Evolutionary conservation across 2,329 filamentous ascomycete genomes (phyloP).

Genomic region (Ambrosiella xylebori): DNA sequence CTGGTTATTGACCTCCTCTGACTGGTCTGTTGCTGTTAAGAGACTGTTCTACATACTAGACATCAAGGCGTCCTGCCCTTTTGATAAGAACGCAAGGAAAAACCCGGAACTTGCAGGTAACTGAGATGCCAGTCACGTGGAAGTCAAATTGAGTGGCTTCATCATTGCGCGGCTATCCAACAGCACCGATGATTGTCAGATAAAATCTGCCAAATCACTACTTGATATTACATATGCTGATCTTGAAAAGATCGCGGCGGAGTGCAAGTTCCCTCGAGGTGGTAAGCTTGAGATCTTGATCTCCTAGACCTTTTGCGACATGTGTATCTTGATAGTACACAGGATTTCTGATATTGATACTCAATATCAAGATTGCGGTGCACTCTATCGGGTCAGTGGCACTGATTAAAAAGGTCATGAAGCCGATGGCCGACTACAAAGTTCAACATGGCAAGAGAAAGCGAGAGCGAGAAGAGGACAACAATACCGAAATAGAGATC

Average conservation of each 20-base stretch:
- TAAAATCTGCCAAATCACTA: neutral
- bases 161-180: conserved; percentile 18
- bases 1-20: neutral
- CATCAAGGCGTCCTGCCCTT: neutral
- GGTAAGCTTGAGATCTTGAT: conserved; percentile 11
- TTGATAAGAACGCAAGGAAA: neutral
- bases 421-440: neutral
- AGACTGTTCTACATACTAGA: neutral
- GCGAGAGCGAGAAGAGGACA: too few species aligned
- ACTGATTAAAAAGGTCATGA: neutral
- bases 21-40: neutral
- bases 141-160: conserved; percentile 24
- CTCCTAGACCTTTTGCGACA: conserved; percentile 5
- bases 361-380: conserved; percentile 3
- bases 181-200: neutral
- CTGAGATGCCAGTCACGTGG: conserved; percentile 21
- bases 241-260: neutral
- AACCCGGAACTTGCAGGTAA: neutral
- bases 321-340: conserved; percentile 7
- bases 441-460: neutral
- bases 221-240: neutral
- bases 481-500: too few species aligned
- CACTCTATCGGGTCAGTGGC: neutral
- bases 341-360: neutral
- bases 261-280: neutral